Evolutionary conservation across 2,329 filamentous ascomycete species (phyloP), one percentile per base, ranked within the genome.

Genomic region (Diaporthe humulicola): DNA sequence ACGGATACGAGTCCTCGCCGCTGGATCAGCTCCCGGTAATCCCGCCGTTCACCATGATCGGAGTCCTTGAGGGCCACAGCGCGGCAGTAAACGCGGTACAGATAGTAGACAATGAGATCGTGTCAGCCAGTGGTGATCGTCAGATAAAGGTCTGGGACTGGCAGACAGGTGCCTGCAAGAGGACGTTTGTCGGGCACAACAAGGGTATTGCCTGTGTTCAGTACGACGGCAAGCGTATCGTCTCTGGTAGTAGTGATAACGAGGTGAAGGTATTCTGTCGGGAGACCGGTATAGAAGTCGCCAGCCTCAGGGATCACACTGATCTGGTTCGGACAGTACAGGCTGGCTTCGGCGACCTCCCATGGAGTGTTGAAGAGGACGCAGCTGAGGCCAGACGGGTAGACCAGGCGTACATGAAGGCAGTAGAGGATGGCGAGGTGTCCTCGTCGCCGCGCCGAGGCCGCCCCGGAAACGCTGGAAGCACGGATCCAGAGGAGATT

Each of bases 191-290:
- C 52, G 97, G 96, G 2, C 97, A 99, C 80, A 91, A 91, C 77
- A 99, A 99, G 82, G 97, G 97, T 42, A 98, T 99, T 79, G 97
- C 97, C 3, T 99, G 97, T 82, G 96, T 99, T 22, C 96, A 99
- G 83, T 98, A 97, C 81, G 97, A 99, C 81, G 95, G 95, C 36
- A 92, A 95, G 69, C 91, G 97, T 28, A 97, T 99, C 77, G 95
- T 99, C 70, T 98, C 95, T 79, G 97, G 97, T 3, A 98, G 96
- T 83, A 98, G 96, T 79, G 97, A 99, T 83, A 95, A 97, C 81
- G 96, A 97, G 54, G 95, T 99, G 42, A 95, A 97, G 78, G 97
- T 99, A 28, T 99, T 98, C 82, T 97, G 98, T 81, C 93, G 94
- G 58, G 90, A 91, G 60, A 95, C 95, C 0, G 94, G 94, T 5